Percentiles rank a stretch among this genome's conserved stretches.
Conservation (phyloP, 768 basidiomycete genomes). For the Tephrocybe rancida region DNA sequence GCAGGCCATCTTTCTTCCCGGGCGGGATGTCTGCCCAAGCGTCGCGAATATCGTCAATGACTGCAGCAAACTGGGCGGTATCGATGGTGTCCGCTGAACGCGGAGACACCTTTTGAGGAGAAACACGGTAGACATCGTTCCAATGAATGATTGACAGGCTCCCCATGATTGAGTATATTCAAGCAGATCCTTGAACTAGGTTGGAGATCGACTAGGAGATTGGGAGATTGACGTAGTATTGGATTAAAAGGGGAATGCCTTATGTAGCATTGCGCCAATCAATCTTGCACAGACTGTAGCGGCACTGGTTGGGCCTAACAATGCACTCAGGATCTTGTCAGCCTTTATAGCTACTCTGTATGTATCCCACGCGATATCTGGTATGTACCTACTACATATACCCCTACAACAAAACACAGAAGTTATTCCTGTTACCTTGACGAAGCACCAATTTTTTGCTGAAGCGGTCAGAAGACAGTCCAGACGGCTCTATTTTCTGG, state of each 20-base stretch:
- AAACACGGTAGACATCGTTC: conserved; percentile 85
- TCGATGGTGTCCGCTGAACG: conserved; percentile 68
- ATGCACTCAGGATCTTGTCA: too few relatives aligned
- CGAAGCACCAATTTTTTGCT: conserved; percentile 59
- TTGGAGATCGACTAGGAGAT: too few relatives aligned
- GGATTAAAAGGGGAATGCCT: too few relatives aligned
- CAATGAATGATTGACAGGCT: conserved; percentile 60
- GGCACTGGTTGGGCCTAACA: too few relatives aligned
- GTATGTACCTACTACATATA: not conserved
- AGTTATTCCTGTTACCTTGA: conserved; percentile 82
- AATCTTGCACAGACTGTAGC: too few relatives aligned
- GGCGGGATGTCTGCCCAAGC: conserved; percentile 52
- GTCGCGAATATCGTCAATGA: conserved; percentile 63
- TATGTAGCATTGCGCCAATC: not conserved
- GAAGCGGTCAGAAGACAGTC: conserved; percentile 29
- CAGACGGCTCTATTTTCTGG: conserved; percentile 38
- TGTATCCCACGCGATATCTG: too few relatives aligned
- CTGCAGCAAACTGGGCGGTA: conserved; percentile 82
- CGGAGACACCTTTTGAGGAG: conserved; percentile 66
- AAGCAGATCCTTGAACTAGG: too few relatives aligned
- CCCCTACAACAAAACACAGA: conserved; percentile 51
- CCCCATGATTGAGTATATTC: conserved; percentile 15
- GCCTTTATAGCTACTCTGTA: too few relatives aligned
- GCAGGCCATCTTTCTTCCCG: conserved; percentile 67
- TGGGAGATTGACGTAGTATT: not conserved